Percentiles rank a stretch among this genome's conserved stretches.
These are phyloP conservation scores for Penicillium sp. DNA, from an alignment of 2,329 filamentous ascomycete genomes.

Conservation along the genomic window DNA sequence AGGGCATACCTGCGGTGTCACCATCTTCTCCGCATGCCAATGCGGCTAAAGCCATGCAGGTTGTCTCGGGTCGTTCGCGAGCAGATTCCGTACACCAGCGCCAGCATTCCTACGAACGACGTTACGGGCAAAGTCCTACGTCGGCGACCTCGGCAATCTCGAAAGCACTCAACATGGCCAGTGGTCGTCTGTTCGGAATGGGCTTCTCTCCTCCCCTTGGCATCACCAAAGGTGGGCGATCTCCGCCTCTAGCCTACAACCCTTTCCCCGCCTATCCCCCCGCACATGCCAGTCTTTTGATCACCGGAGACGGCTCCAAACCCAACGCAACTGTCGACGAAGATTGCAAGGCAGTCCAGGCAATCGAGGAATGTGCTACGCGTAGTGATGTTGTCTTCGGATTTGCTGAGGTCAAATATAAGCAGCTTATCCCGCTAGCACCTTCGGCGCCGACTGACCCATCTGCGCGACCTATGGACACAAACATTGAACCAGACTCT, in stretches of 20 bases:
- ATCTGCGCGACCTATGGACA: slow-evolving; percentile 26
- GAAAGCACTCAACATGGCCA: slow-evolving; percentile 92
- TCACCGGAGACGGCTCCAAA: slow-evolving; percentile 60
- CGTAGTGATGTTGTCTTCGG: slow-evolving; percentile 95
- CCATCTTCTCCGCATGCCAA: slow-evolving; percentile 68
- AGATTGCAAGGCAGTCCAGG: slow-evolving; percentile 72
- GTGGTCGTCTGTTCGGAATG: slow-evolving; percentile 55
- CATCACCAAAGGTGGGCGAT: slow-evolving; percentile 46
- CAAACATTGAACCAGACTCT: slow-evolving; percentile 43
- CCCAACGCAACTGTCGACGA: slow-evolving; percentile 66
- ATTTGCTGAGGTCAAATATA: slow-evolving; percentile 97
- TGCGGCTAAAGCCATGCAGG: slow-evolving; percentile 69
- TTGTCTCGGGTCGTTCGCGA: slow-evolving; percentile 63
- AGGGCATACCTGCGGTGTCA: slow-evolving; percentile 66
- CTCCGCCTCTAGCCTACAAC: slow-evolving; percentile 52
- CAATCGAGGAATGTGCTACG: slow-evolving; percentile 87
- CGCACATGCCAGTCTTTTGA: slow-evolving; percentile 65
- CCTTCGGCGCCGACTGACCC: slow-evolving; percentile 58
- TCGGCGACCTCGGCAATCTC: slow-evolving; percentile 89
- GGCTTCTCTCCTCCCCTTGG: slow-evolving; percentile 51
- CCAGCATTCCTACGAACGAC: slow-evolving; percentile 75
- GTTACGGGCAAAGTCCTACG: slow-evolving; percentile 69
- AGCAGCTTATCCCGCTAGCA: slow-evolving; percentile 85
- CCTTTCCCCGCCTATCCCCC: slow-evolving; percentile 83
- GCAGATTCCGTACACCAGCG: slow-evolving; percentile 65